Conservation (phyloP, 176 grass and related monocot species). For the Melocanna baccifera region DNA sequence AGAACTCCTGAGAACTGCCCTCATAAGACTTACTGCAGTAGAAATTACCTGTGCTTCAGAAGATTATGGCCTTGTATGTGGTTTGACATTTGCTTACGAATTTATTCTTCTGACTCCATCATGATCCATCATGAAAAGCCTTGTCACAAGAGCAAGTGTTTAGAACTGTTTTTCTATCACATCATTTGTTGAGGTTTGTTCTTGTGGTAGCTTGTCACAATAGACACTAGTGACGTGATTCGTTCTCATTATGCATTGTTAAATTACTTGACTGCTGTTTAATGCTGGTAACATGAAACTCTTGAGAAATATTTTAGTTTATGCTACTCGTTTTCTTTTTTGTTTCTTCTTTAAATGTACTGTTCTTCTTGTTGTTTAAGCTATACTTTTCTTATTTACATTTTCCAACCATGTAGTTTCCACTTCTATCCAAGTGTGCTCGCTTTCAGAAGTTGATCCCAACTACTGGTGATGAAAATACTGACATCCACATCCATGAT, state of each 20-base stretch:
- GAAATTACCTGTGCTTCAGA: not conserved
- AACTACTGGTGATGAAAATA: conserved; percentile 53
- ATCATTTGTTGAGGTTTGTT: not conserved
- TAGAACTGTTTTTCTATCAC: not conserved
- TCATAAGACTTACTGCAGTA: not conserved
- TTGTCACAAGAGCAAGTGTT: not conserved
- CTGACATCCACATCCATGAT: conserved; percentile 69
- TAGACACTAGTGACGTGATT: not conserved
- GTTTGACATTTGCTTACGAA: conserved; percentile 10
- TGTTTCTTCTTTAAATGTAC: not conserved
- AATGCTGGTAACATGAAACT: not conserved
- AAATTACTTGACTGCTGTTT: not conserved
- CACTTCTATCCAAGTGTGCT: conserved; percentile 80
- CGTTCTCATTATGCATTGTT: not conserved
- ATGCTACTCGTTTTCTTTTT: not conserved
- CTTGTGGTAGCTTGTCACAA: not conserved
- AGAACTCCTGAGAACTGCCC: not conserved
- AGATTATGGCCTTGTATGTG: not conserved
- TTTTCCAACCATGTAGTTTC: conserved; percentile 62
- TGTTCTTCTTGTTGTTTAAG: not conserved
- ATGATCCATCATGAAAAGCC: not conserved
- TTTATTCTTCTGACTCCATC: not conserved
- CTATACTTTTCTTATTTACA: not conserved
- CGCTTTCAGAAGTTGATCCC: conserved; percentile 79
- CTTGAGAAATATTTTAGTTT: not conserved